Conservation (phyloP, 805 yeast genomes). For the Maudiozyma barnettii region DNA sequence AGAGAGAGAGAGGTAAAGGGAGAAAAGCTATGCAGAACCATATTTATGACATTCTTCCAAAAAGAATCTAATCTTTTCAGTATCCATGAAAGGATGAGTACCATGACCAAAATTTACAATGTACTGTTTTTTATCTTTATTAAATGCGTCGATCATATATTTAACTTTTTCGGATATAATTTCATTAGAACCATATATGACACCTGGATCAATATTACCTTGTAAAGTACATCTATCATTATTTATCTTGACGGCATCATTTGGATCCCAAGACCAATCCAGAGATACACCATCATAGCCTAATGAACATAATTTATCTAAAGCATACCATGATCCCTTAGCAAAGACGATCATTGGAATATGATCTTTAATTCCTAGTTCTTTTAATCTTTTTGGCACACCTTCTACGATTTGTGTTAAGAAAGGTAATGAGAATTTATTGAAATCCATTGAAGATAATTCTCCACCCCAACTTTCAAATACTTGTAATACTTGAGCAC, state of each 20-base stretch:
- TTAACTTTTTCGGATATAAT: slow-evolving; percentile 71
- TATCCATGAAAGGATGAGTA: slow-evolving; percentile 95
- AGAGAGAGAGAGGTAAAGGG: not conserved
- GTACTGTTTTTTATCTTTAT: slow-evolving; percentile 87
- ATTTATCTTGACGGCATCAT: slow-evolving; percentile 67
- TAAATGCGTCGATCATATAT: slow-evolving; percentile 81
- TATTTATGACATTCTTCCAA: slow-evolving; percentile 78
- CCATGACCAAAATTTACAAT: slow-evolving; percentile 97
- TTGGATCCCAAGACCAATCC: slow-evolving; percentile 86
- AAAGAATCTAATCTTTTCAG: slow-evolving; percentile 78
- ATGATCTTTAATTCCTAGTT: slow-evolving; percentile 57
- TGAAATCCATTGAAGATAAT: slow-evolving; percentile 80
- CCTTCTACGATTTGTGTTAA: slow-evolving; percentile 61
- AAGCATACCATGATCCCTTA: slow-evolving; percentile 95
- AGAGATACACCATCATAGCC: slow-evolving; percentile 85
- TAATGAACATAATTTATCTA: slow-evolving; percentile 69
- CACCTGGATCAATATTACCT: slow-evolving; percentile 95
- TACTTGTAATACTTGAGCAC: slow-evolving; percentile 95
- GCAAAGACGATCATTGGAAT: slow-evolving; percentile 89
- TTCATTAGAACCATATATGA: slow-evolving; percentile 82
- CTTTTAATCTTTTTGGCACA: slow-evolving; percentile 59
- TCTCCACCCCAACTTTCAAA: slow-evolving; percentile 99
- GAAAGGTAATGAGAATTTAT: slow-evolving; percentile 83
- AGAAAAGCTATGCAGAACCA: slow-evolving; percentile 37
- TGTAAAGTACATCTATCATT: slow-evolving; percentile 76